Evolutionary conservation across 352 stramenopile genomes (phyloP).

Genomic region (Pythium insidiosum): DNA sequence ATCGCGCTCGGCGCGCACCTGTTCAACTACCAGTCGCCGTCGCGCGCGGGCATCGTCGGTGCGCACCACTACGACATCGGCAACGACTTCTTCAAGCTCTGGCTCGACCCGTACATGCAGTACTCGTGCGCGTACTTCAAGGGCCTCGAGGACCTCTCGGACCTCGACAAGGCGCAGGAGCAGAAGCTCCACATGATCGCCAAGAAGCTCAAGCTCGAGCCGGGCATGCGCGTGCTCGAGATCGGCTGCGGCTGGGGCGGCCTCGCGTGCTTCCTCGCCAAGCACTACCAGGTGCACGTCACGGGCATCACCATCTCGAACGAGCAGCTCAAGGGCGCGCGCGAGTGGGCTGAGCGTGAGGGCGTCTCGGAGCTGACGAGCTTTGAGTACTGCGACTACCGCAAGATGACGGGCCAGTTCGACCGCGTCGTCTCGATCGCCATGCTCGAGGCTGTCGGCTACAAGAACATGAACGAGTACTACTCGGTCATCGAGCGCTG

Average conservation of each 20-base stretch:
- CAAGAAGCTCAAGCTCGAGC: slow-evolving; percentile 80
- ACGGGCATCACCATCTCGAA: slow-evolving; percentile 88
- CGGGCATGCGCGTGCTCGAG: slow-evolving; percentile 80
- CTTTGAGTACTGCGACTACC: slow-evolving; percentile 89
- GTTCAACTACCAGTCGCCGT: slow-evolving; percentile 86
- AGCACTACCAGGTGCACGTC: slow-evolving; percentile 81
- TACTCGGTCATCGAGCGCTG: slow-evolving; percentile 76
- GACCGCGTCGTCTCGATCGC: slow-evolving; percentile 84
- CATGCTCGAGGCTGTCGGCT: slow-evolving; percentile 87
- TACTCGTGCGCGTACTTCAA: slow-evolving; percentile 86
- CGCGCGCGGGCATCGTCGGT: slow-evolving; percentile 71
- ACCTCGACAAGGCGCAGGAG: slow-evolving; percentile 76
- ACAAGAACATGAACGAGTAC: slow-evolving; percentile 86
- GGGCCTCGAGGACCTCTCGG: slow-evolving; percentile 49
- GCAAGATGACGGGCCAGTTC: slow-evolving; percentile 82
- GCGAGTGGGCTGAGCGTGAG: slow-evolving; percentile 65
- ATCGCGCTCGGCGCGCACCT: slow-evolving; percentile 60
- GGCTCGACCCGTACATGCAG: slow-evolving; percentile 83
- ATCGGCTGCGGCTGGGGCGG: slow-evolving; percentile 88
- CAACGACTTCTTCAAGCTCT: slow-evolving; percentile 88
- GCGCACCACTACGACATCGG: slow-evolving; percentile 84
- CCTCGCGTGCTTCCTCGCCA: slow-evolving; percentile 82
- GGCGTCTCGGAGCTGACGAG: slow-evolving; percentile 79
- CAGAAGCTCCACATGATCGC: slow-evolving; percentile 87
- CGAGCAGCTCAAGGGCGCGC: slow-evolving; percentile 84